Percentiles rank a stretch among this genome's conserved stretches.
Evolutionary conservation across 2,329 filamentous ascomycete species (phyloP).

Genomic region (Sporothrix schenckii): DNA sequence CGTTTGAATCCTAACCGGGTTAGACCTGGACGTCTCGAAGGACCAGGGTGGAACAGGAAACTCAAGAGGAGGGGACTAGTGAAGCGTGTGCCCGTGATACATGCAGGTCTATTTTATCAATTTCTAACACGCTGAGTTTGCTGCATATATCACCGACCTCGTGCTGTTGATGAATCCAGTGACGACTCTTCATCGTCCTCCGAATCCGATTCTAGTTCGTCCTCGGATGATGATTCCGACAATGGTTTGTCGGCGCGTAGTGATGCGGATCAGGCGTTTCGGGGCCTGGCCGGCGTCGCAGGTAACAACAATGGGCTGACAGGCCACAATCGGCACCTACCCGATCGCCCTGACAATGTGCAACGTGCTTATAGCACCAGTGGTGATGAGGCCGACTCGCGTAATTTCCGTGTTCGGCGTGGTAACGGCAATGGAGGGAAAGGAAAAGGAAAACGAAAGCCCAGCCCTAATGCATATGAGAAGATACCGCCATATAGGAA

Average conservation of each 20-base stretch:
- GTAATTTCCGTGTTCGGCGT: neutral
- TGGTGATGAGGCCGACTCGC: constrained; percentile 45
- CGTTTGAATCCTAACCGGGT: constrained; percentile 32
- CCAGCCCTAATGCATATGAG: constrained; percentile 82
- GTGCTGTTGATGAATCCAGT: constrained; percentile 79
- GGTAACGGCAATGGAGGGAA: constrained; percentile 10
- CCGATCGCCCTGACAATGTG: constrained; percentile 42
- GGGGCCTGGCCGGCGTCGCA: constrained; percentile 38
- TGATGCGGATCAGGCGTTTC: constrained; percentile 37
- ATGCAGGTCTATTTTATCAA: neutral
- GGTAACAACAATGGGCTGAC: constrained; percentile 32
- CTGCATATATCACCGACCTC: constrained; percentile 94
- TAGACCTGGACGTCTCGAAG: neutral
- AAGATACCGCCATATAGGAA: constrained; percentile 61
- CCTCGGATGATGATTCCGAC: constrained; percentile 44
- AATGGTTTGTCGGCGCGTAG: constrained; percentile 36
- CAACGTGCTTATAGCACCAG: constrained; percentile 46
- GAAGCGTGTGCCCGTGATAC: neutral
- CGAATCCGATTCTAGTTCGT: constrained; percentile 58
- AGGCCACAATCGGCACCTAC: constrained; percentile 41
- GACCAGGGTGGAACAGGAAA: neutral
- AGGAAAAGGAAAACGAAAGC: constrained; percentile 45
- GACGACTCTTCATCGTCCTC: constrained; percentile 61
- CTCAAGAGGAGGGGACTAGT: neutral
- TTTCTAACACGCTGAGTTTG: constrained; percentile 65